Evolutionary conservation across 768 basidiomycete genomes (phyloP), one percentile per base, ranked within the genome.

Genomic region (Tulasnella calospora): DNA sequence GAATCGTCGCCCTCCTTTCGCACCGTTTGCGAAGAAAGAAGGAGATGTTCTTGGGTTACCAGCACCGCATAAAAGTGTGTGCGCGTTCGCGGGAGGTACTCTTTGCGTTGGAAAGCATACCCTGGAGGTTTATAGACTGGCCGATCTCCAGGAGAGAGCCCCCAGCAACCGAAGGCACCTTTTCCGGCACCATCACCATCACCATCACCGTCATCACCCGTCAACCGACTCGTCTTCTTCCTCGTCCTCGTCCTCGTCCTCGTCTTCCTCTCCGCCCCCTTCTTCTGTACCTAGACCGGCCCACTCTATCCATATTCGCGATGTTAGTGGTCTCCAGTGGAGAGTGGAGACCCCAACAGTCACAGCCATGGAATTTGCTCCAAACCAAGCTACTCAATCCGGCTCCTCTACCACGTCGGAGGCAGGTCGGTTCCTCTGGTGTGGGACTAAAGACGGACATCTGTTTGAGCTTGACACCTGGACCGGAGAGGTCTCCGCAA

Each of bases 401-500:
- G 77, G 69, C n/a, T 67, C 38, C 23, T 15, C 35, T 9, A 21
- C 35, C 23, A 67, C 71, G 33, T 84, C 84, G 15, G 89, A 91
- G 74, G 86, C 88, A 23, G 94, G 92, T 2, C 86, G 86, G 40
- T 87, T 89, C 76, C 81, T 95, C 2, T 98, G 96, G 96, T 85
- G 92, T 15, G 97, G 96, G 5, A 94, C 94, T 38, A 95, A 93
- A 85, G 95, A 97, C 35, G 97, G 97, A 0, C 90, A 92, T 83
- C 79, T 99, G 35, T 87, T 92, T 80, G 96, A 98, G 86, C 80
- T 97, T 77, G 94, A 98, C 82, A 86, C 92, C 51, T 84, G 88
- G 75, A 89, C 87, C 2, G 92, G 91, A 0, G 80, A 81, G 6
- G 83, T 95, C 27, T 86, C 86, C 1, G 90, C 89, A 19, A 85